Conservation (phyloP, 352 stramenopile genomes). For the Phytopythium delawarense region DNA sequence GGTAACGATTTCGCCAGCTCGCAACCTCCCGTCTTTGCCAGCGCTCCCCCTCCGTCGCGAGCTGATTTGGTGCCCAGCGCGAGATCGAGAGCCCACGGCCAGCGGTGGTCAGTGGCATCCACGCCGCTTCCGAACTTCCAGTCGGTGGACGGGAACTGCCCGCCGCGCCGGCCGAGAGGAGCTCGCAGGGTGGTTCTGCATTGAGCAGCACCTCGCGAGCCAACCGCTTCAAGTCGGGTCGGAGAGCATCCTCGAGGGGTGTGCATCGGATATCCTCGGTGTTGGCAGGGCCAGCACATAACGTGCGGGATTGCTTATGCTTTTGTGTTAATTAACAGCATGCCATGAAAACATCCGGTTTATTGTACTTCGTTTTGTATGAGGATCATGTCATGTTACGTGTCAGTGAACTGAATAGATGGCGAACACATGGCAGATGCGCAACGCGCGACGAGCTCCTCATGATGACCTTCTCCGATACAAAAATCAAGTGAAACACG, state of each 20-base stretch:
- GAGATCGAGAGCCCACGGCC: neutral
- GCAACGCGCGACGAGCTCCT: neutral
- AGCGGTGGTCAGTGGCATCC: neutral
- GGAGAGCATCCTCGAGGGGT: neutral
- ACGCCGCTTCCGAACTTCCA: neutral
- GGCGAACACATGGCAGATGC: neutral
- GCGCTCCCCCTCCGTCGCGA: neutral
- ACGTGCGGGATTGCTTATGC: too few species aligned
- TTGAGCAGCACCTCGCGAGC: neutral
- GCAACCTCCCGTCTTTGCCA: neutral
- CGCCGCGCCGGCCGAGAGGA: neutral
- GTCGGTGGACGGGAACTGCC: neutral
- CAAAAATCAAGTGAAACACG: neutral
- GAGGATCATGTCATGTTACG: neutral
- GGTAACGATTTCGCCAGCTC: neutral
- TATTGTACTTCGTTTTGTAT: too few species aligned
- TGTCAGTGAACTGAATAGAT: neutral
- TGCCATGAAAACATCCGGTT: too few species aligned
- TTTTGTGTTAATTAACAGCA: too few species aligned
- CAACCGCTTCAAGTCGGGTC: neutral
- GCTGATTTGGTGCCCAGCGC: neutral
- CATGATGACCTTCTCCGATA: neutral
- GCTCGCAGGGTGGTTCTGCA: too few species aligned
- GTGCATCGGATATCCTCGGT: too few species aligned
- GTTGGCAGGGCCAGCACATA: too few species aligned